Percentiles rank a stretch among this genome's conserved stretches.
These are phyloP conservation scores for Houttuynia cordata DNA, from an alignment of 164 flowering plant genomes.

Conservation along the genomic window DNA sequence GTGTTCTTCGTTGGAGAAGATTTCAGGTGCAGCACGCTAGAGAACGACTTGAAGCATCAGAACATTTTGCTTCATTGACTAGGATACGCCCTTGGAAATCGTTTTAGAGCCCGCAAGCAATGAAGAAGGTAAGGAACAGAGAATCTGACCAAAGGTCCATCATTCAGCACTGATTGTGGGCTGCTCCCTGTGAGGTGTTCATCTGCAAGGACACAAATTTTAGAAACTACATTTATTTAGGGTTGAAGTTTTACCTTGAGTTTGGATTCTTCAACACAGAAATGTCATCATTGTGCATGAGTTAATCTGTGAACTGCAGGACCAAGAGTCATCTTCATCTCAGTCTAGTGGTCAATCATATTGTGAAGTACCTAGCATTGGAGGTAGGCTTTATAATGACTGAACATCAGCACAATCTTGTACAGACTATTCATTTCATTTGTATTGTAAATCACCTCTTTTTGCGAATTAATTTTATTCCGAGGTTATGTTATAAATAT, in stretches of 20 bases:
- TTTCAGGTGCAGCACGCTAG: neutral
- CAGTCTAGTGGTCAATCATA: conserved; percentile 31
- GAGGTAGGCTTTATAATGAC: neutral
- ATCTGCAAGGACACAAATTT: neutral
- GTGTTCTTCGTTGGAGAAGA: neutral
- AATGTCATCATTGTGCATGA: conserved; percentile 17
- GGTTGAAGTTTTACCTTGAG: conserved; percentile 17
- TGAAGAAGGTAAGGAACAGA: conserved; percentile 18
- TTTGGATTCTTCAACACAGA: conserved; percentile 24
- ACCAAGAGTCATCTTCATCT: conserved; percentile 38
- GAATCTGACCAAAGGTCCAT: conserved; percentile 20
- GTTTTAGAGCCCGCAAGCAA: neutral
- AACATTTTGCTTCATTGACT: neutral
- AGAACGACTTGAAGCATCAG: neutral
- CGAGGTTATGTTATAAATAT: too few relatives aligned
- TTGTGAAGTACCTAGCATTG: neutral
- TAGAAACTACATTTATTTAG: too few relatives aligned
- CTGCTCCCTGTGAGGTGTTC: neutral
- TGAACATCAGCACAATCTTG: neutral
- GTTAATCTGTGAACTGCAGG: conserved; percentile 28
- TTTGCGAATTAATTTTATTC: too few relatives aligned
- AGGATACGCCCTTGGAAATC: neutral
- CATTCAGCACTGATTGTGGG: conserved; percentile 8
- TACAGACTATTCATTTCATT: neutral
- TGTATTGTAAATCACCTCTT: neutral